Conservation (phyloP, 2,329 filamentous ascomycete genomes). For the Diplodia corticola region DNA sequence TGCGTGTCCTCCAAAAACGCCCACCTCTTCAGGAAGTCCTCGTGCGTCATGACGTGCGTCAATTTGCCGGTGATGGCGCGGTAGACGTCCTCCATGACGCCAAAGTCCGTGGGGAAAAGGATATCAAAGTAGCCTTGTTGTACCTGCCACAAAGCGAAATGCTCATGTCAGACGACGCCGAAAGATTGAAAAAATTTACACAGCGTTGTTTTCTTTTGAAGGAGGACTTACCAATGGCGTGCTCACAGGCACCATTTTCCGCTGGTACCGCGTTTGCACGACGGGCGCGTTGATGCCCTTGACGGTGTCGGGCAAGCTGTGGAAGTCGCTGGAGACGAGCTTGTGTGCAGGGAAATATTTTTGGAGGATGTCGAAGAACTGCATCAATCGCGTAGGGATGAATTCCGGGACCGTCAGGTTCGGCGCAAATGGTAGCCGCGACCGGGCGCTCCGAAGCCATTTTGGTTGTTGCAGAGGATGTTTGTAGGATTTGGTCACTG, state of each 20-base stretch:
- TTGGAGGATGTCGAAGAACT: conserved; percentile 91
- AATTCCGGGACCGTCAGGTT: conserved; percentile 86
- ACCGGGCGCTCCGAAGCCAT: conserved; percentile 62
- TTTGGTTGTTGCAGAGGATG: conserved; percentile 59
- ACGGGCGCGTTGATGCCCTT: conserved; percentile 88
- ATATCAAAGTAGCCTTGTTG: conserved; percentile 99
- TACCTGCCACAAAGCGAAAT: conserved; percentile 60
- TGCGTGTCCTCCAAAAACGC: conserved; percentile 86
- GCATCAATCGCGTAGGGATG: conserved; percentile 90
- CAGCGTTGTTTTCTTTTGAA: not conserved
- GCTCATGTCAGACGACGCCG: not conserved
- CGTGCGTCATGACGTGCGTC: conserved; percentile 80
- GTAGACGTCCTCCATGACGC: conserved; percentile 87
- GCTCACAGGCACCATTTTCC: conserved; percentile 82
- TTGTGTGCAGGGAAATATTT: conserved; percentile 88
- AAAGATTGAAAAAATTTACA: not conserved
- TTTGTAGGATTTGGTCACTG: conserved; percentile 59
- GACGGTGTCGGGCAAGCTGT: conserved; percentile 78
- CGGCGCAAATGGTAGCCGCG: conserved; percentile 66
- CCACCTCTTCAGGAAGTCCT: conserved; percentile 88
- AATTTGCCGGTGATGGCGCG: conserved; percentile 89
- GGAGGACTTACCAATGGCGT: conserved; percentile 75
- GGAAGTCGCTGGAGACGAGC: conserved; percentile 87
- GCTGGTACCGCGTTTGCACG: conserved; percentile 89
- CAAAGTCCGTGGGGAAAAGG: conserved; percentile 94